A percentile compares a stretch with the other conserved stretches of the same genome.
Conservation (phyloP, 2,329 filamentous ascomycete species). For the Whalleya microplaca region DNA sequence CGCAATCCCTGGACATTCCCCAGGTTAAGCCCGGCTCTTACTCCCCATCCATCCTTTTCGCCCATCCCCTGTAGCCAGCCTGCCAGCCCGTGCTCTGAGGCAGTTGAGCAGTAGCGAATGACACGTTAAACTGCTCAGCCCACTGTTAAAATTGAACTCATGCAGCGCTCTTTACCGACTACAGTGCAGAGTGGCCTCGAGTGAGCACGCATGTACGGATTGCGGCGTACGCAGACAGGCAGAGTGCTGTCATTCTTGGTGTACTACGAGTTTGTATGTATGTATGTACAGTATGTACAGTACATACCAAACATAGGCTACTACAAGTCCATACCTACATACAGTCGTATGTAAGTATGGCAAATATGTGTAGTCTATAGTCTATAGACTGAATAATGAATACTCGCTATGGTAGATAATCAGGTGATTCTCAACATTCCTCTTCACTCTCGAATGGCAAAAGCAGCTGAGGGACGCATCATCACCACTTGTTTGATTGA, state of each 20-base stretch:
- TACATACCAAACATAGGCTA: too few species aligned
- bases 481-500: too few species aligned
- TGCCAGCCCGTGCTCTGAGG: slow-evolving; percentile 13
- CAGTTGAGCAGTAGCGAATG: slow-evolving; percentile 13
- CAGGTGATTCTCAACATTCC: background rate
- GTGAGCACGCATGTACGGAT: too few species aligned
- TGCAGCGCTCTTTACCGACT: slow-evolving; percentile 8
- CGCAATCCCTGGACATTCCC: slow-evolving; percentile 25
- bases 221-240: too few species aligned
- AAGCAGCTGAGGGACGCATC: too few species aligned
- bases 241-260: slow-evolving; percentile 16
- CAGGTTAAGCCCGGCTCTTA: slow-evolving; percentile 7
- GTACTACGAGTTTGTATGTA: too few species aligned
- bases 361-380: too few species aligned
- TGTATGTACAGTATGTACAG: too few species aligned
- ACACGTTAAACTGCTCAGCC: slow-evolving; percentile 5
- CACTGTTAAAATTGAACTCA: slow-evolving; percentile 14
- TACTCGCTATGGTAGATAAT: background rate
- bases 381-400: background rate
- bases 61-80: slow-evolving; percentile 2
- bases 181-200: slow-evolving; percentile 5
- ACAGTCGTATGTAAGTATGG: too few species aligned
- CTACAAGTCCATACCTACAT: too few species aligned
- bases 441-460: background rate
- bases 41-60: background rate